Percentiles rank a stretch among this genome's conserved stretches.
phyloP scores from a whole-genome alignment of 2,329 filamentous ascomycete species.

The Ophiostoma ips region DNA sequence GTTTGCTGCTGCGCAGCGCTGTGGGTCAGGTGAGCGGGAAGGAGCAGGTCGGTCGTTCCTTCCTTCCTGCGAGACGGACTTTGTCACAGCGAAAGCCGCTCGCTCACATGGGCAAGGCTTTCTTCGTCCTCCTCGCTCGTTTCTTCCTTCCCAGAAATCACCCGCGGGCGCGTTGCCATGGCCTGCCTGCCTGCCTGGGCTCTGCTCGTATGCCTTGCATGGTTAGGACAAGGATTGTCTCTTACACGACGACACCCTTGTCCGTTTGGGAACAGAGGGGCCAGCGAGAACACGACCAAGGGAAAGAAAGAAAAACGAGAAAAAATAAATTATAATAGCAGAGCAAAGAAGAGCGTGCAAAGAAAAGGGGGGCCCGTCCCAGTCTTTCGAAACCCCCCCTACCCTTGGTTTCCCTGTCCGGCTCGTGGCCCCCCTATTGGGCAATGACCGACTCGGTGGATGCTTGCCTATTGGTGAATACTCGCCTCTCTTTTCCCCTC shows the following conservation, averaged over 20 bases:
- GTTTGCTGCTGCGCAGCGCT: too few species aligned
- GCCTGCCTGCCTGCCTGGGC: too few species aligned
- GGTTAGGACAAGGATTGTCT: slow-evolving; percentile 7
- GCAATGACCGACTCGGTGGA: slow-evolving; percentile 28
- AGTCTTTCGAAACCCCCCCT: slow-evolving; percentile 12
- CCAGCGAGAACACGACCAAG: not conserved
- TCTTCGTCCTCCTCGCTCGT: not conserved
- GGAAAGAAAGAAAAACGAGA: not conserved
- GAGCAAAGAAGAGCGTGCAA: not conserved
- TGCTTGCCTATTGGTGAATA: slow-evolving; percentile 34
- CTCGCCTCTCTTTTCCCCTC: not conserved
- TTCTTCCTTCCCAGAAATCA: not conserved
- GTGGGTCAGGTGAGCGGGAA: too few species aligned
- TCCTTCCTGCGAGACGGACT: not conserved
- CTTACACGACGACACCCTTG: slow-evolving; percentile 10
- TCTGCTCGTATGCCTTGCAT: not conserved
- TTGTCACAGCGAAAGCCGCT: not conserved
- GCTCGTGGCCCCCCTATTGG: slow-evolving; percentile 37
- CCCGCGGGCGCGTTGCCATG: slow-evolving; percentile 5
- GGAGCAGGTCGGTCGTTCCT: not conserved
- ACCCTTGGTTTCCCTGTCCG: slow-evolving; percentile 21
- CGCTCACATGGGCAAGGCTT: too few species aligned
- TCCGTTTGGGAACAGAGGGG: slow-evolving; percentile 11
- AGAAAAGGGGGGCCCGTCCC: slow-evolving; percentile 7
- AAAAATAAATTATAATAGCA: not conserved